Evolutionary conservation across 768 basidiomycete species (phyloP), one percentile per base, ranked within the genome.

Genomic region (Brasilioporus rufonigricans): DNA sequence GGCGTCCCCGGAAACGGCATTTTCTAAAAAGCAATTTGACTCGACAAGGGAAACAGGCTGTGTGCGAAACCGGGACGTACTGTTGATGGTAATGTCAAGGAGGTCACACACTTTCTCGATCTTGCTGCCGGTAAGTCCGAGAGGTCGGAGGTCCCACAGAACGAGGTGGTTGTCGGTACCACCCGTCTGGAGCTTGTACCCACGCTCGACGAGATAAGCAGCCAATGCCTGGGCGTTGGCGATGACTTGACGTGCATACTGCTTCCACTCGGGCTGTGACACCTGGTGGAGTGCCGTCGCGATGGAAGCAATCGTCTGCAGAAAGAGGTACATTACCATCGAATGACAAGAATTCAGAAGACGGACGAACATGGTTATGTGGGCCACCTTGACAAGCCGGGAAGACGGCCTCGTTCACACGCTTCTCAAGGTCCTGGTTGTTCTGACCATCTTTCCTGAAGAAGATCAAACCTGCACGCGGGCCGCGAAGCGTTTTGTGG

Each of bases 361-460:
- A 45, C 27, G 51, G 46, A 72, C 84, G 52, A 53, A 91, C 90
- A 77, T 99, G 94, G 79, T 98, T 98, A 80, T 98, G 97, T 41
- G 96, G 97, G 46, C 96, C 97, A 74, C 97, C 97, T 76, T 98
- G 97, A 82, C 97, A 98, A 33, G 97, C 96, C 53, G 97, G 97
- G 86, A 99, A 99, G 60, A 99, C 96, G 47, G 97, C 95, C 39
- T 96, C 91, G 71, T 98, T 98, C 65, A 99, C 86, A 54, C 95
- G 89, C 74, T 93, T 93, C 81, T 98, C 97, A 43, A 99, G 83
- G 63, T 98, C 96, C 64, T 83, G 75, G 26, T 84, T 75, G 56
- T 86, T 80, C 67, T 89, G 83, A 63, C 85, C 84, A 70, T 96
- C 93, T 75, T 89, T 97, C 73, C 90, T 84, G 87, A 96, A 99